Evolutionary conservation across 2,329 filamentous ascomycete genomes (phyloP), one percentile per base, ranked within the genome.

Genomic region (Fusarium sp.): DNA sequence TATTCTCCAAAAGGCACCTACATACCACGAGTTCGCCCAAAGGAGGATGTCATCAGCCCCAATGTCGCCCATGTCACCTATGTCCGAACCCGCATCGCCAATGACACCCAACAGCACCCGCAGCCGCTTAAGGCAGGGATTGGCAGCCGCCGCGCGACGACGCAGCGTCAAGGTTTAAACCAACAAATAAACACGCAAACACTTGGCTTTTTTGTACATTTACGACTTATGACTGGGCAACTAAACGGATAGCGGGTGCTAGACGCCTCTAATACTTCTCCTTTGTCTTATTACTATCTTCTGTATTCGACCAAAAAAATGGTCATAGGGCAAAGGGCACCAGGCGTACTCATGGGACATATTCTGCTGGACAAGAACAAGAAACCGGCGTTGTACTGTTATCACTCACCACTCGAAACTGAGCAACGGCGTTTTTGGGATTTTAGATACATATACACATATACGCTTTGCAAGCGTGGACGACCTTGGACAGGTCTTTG

Each of bases 21-120:
- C 80, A 8, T 85, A 85, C 74, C 81, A 83, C 46, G 83, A 86
- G 41, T 83, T 85, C 1, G 80, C 83, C 37, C 81, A 81, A 74
- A 82, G 81, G 74, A 83, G 70, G 47, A 70, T 70, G 53, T 72
- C 76, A 33, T 71, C 68, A 30, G 64, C 72, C 12, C 70, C 71
- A 53, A 69, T 71, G 64, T 75, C 74, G 46, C 75, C 74, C 46
- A 76, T 67, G 62, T 75, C 72, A 30, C 71, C 72, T 16, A 74
- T 75, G 70, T 75, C 57, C 41, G 75, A 59, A 56, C 73, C 69
- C 15, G 65, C 62, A 62, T 67, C 73, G 33, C 73, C 73, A 31
- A 72, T 74, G 71, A 75, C 73, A 28, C 71, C 72, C 18, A 74
- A 69, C 41, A 59, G 72, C 49, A 73, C 71, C 34, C 65, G 72